Evolutionary conservation across 2,329 filamentous ascomycete species (phyloP), one percentile per base, ranked within the genome.

Genomic region (Pseudocercospora vitis): DNA sequence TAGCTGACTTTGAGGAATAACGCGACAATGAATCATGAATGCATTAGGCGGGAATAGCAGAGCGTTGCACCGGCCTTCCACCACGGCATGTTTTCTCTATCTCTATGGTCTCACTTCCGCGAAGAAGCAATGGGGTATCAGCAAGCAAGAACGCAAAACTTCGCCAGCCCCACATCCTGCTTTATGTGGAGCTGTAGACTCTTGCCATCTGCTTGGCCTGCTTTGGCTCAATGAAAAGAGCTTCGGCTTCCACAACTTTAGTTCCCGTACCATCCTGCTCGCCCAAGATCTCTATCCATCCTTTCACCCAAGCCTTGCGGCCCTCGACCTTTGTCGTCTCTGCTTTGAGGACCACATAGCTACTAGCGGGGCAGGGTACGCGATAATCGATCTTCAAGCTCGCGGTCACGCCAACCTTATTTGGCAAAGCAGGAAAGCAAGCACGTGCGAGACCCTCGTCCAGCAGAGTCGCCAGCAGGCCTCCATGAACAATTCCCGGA

Each of bases 251-350:
- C 6, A 87, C 90, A 55, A 96, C 71, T 44, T 91, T 79, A 12
- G 79, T 82, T 28, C 83, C 77, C 62, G 75, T 76, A 21, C 78
- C 74, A 11, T 79, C 64, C 7, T 62, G 65, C 21, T 78, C 72
- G 54, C 82, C 81, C 56, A 97, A 73, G 51, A 89, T 86, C 79
- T 96, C 91, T 64, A 97, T 85, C 63, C 83, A 82, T 1, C 90
- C 94, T 73, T 88, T 86, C 1, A 96, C 90, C 90, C 90, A 96
- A 9, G 91, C 92, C 76, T 97, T 97, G 58, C 94, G 81, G 1
- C 94, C 92, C 68, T 97, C 91, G 1, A 92, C 88, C 75, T 87
- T 91, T 7, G 82, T 85, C 16, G 91, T 96, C 68, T 84, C 82
- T 3, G 89, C 91, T 57, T 82, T 80, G 54, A 99, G 74, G 37